phyloP scores from a whole-genome alignment of 371 early-diverging fungal species.

The Chytridiales sp. region DNA sequence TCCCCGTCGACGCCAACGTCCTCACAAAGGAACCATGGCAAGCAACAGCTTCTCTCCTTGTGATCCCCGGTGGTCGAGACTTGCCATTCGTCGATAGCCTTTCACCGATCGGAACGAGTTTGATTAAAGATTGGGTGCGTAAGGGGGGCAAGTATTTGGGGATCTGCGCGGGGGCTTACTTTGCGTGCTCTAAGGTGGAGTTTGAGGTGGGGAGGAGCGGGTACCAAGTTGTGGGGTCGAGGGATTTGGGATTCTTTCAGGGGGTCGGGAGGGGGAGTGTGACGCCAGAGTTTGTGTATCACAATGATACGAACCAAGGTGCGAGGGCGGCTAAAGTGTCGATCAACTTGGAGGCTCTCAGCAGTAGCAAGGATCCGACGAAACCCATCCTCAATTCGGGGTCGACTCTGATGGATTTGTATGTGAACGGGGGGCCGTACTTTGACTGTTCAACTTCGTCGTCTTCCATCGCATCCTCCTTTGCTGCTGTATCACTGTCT shows the following conservation, averaged over 20 bases:
- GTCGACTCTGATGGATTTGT: constrained; percentile 19
- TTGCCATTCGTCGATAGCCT: constrained; percentile 73
- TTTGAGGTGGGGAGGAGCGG: constrained; percentile 69
- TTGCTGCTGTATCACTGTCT: too few species aligned
- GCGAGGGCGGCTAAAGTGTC: constrained; percentile 60
- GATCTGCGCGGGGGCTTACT: constrained; percentile 93
- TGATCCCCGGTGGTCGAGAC: constrained; percentile 91
- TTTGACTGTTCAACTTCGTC: too few species aligned
- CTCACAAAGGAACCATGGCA: constrained; percentile 84
- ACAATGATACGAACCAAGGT: constrained; percentile 65
- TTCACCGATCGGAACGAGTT: constrained; percentile 55
- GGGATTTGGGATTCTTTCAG: constrained; percentile 72
- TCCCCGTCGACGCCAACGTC: constrained; percentile 69
- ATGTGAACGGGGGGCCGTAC: constrained; percentile 52
- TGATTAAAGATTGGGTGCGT: constrained; percentile 70
- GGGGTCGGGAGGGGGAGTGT: constrained; percentile 73
- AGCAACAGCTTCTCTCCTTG: constrained; percentile 72
- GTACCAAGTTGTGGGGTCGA: constrained; percentile 68
- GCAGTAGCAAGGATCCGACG: neutral
- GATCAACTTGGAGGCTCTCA: constrained; percentile 26
- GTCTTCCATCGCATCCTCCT: too few species aligned
- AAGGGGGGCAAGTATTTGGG: constrained; percentile 87
- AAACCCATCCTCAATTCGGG: neutral
- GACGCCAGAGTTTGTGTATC: constrained; percentile 76
- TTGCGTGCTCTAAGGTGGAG: constrained; percentile 64